Evolutionary conservation across 441 rosid species (phyloP).

Genomic region (Pelargonium myrrhifolium): DNA sequence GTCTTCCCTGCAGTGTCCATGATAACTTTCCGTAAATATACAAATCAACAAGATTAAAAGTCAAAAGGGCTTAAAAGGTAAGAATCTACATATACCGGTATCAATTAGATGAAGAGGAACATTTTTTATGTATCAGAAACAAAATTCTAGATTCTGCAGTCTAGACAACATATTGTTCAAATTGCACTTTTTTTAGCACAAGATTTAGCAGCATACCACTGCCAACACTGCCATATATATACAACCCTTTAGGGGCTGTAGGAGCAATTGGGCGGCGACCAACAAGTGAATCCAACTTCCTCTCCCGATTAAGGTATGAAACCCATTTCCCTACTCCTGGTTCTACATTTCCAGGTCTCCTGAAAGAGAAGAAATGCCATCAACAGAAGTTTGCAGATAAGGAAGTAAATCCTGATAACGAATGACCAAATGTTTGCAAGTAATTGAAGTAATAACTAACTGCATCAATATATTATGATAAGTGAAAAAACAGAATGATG

Average conservation of each 20-base stretch:
- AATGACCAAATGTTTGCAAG: not conserved
- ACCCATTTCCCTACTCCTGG: slow-evolving; percentile 96
- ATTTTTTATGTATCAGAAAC: not conserved
- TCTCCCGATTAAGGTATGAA: slow-evolving; percentile 81
- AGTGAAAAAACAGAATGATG: not conserved
- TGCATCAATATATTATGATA: not conserved
- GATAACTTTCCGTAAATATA: slow-evolving; percentile 5
- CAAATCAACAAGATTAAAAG: slow-evolving; percentile 9
- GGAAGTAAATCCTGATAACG: not conserved
- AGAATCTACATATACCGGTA: not conserved
- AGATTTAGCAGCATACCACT: slow-evolving; percentile 49
- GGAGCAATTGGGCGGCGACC: slow-evolving; percentile 71
- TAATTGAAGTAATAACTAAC: not conserved
- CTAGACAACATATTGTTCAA: slow-evolving; percentile 9
- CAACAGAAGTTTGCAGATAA: slow-evolving; percentile 5
- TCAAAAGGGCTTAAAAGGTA: slow-evolving; percentile 11
- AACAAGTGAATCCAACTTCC: slow-evolving; percentile 61
- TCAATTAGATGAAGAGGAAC: not conserved
- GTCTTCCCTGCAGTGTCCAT: slow-evolving; percentile 63
- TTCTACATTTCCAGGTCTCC: slow-evolving; percentile 52
- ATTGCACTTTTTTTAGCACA: slow-evolving; percentile 5
- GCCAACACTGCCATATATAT: slow-evolving; percentile 84
- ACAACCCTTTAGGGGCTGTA: slow-evolving; percentile 77
- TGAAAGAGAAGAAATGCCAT: slow-evolving; percentile 20
- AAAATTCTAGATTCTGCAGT: slow-evolving; percentile 10